Conservation (phyloP, 2,329 filamentous ascomycete species). For the Aspergillus ochraceus region DNA sequence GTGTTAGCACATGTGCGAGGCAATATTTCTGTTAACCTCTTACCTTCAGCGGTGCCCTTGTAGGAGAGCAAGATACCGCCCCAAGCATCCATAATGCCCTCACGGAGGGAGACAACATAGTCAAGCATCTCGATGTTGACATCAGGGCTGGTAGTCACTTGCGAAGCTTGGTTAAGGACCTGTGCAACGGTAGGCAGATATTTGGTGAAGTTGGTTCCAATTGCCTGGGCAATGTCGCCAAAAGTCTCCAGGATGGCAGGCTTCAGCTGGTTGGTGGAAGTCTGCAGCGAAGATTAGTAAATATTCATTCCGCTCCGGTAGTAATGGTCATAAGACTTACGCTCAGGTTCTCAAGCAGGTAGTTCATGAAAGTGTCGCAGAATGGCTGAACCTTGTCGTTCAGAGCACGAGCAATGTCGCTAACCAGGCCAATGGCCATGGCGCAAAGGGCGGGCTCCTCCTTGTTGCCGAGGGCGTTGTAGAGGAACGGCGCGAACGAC, state of each 20-base stretch:
- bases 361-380: slow-evolving; percentile 98
- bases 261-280: slow-evolving; percentile 91
- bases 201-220: slow-evolving; percentile 85
- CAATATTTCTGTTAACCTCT: slow-evolving; percentile 10
- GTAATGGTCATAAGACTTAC: slow-evolving; percentile 44
- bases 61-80: slow-evolving; percentile 94
- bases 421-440: slow-evolving; percentile 96
- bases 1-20: slow-evolving; percentile 9
- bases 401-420: slow-evolving; percentile 90
- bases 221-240: slow-evolving; percentile 94
- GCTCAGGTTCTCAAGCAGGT: slow-evolving; percentile 85
- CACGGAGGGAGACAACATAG: slow-evolving; percentile 90
- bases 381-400: slow-evolving; percentile 89
- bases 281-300: slow-evolving; percentile 54
- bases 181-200: slow-evolving; percentile 91
- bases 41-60: slow-evolving; percentile 62
- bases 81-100: slow-evolving; percentile 99
- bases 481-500: slow-evolving; percentile 85
- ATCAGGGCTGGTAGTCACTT: slow-evolving; percentile 74
- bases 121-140: slow-evolving; percentile 94
- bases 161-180: slow-evolving; percentile 89
- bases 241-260: slow-evolving; percentile 97
- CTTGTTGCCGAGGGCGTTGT: slow-evolving; percentile 91
- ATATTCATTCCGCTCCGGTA: background rate
- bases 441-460: slow-evolving; percentile 92